Percentiles rank a stretch among this genome's conserved stretches.
Conservation (phyloP, 1,284 basidiomycete genomes). For the Volvariella surrecta region DNA sequence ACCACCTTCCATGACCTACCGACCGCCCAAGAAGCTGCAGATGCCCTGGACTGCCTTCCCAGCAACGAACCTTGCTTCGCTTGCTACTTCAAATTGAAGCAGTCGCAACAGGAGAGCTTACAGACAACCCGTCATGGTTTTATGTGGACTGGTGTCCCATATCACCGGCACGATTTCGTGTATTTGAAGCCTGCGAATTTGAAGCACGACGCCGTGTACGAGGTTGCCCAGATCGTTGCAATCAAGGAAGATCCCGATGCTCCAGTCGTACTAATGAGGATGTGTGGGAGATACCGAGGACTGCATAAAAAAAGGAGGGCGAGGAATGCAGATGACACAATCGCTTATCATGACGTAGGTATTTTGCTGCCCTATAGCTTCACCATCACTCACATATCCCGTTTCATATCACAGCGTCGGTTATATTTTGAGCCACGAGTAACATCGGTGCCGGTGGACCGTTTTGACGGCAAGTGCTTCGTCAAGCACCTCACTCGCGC, state of each 20-base stretch:
- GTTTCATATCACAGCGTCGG: slow-evolving; percentile 42
- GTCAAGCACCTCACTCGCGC: slow-evolving; percentile 27
- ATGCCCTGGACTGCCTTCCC: slow-evolving; percentile 23
- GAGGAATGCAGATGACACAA: slow-evolving; percentile 18
- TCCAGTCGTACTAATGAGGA: slow-evolving; percentile 12
- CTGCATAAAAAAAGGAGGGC: slow-evolving; percentile 16
- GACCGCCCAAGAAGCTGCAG: slow-evolving; percentile 17
- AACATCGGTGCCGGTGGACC: slow-evolving; percentile 22
- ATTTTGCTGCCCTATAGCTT: too few species aligned
- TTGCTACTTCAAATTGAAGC: slow-evolving; percentile 29
- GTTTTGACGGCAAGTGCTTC: slow-evolving; percentile 43
- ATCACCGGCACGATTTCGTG: slow-evolving; percentile 49
- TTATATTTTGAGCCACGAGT: slow-evolving; percentile 46
- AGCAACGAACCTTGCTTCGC: slow-evolving; percentile 33
- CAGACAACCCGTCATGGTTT: slow-evolving; percentile 24
- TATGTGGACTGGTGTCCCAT: slow-evolving; percentile 28
- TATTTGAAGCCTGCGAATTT: slow-evolving; percentile 29
- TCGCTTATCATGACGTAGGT: slow-evolving; percentile 26
- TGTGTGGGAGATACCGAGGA: slow-evolving; percentile 17
- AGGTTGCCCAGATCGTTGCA: slow-evolving; percentile 29
- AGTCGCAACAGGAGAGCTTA: slow-evolving; percentile 15
- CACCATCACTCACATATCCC: too few species aligned
- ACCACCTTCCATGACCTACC: slow-evolving; percentile 37
- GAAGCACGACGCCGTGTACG: slow-evolving; percentile 18
- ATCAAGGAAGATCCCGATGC: slow-evolving; percentile 15